Evolutionary conservation across 495 filamentous ascomycete genomes (phyloP).

Genomic region (Lophiostoma macrostomum): DNA sequence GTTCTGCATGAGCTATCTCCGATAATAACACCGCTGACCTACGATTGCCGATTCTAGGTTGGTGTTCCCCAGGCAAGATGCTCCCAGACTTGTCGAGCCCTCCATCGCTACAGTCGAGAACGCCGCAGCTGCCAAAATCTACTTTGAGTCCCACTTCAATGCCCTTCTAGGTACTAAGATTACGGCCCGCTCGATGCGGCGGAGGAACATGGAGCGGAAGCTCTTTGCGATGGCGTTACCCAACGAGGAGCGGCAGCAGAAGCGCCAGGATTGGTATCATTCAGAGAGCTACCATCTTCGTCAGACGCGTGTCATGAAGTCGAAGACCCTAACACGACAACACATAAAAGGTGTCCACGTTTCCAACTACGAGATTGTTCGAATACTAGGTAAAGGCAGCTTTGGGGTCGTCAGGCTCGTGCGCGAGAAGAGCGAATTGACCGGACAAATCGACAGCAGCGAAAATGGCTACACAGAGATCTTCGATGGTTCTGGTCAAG

Average conservation of each 20-base stretch:
- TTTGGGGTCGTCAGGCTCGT: slow-evolving; percentile 90
- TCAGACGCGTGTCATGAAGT: slow-evolving; percentile 66
- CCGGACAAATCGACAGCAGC: slow-evolving; percentile 11
- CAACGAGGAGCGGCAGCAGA: slow-evolving; percentile 53
- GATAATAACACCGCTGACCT: too few species aligned
- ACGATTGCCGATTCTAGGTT: too few species aligned
- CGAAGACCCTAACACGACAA: slow-evolving; percentile 48
- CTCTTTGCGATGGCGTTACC: slow-evolving; percentile 53
- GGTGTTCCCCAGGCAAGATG: slow-evolving; percentile 44
- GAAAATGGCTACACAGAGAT: background rate
- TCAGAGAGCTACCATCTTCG: slow-evolving; percentile 76
- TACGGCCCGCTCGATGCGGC: slow-evolving; percentile 63
- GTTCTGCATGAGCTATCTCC: too few species aligned
- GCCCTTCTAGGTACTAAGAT: slow-evolving; percentile 51
- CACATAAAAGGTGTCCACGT: slow-evolving; percentile 47
- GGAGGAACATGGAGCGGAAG: slow-evolving; percentile 62
- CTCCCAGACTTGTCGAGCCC: slow-evolving; percentile 43
- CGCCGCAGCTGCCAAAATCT: slow-evolving; percentile 76
- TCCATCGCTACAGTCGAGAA: slow-evolving; percentile 75
- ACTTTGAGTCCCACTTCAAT: slow-evolving; percentile 80
- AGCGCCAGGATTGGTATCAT: slow-evolving; percentile 56
- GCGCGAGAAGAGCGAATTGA: slow-evolving; percentile 52
- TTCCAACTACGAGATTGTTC: slow-evolving; percentile 73
- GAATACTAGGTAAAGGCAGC: slow-evolving; percentile 89
- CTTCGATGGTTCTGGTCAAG: slow-evolving; percentile 10